phyloP scores from a whole-genome alignment of 169 alveolate genomes.

The Plasmodium malariae region DNA sequence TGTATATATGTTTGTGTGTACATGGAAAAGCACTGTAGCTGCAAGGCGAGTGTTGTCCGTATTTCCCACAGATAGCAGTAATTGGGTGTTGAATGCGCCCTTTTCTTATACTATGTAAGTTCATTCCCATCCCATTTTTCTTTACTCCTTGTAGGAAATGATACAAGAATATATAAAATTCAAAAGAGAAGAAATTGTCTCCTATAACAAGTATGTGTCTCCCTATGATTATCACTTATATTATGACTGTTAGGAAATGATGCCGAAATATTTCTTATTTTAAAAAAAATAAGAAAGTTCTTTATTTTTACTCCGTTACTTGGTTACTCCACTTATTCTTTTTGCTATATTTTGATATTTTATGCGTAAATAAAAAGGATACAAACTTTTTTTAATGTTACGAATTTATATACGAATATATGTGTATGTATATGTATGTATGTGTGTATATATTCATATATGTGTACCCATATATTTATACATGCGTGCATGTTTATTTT shows the following conservation, averaged over 20 bases:
- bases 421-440: background rate
- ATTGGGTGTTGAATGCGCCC: too few relatives aligned
- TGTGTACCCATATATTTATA: too few relatives aligned
- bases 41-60: too few relatives aligned
- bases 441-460: background rate
- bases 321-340: too few relatives aligned
- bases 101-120: background rate
- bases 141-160: constrained; percentile 60
- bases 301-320: too few relatives aligned
- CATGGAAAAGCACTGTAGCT: too few relatives aligned
- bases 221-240: constrained; percentile 50
- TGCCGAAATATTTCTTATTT: too few relatives aligned
- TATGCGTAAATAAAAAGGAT: background rate
- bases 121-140: background rate
- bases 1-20: background rate
- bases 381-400: background rate
- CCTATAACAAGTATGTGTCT: constrained; percentile 20
- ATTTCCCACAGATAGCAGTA: too few relatives aligned
- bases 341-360: too few relatives aligned
- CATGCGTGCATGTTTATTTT: too few relatives aligned
- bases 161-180: constrained; percentile 65
- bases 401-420: background rate
- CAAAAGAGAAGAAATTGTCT: constrained; percentile 53
- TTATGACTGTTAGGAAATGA: constrained; percentile 50
- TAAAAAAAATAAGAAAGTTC: too few relatives aligned